These are phyloP conservation scores for Vitis hybrid DNA, from an alignment of 177 flowering plant species.

Conservation along the genomic window DNA sequence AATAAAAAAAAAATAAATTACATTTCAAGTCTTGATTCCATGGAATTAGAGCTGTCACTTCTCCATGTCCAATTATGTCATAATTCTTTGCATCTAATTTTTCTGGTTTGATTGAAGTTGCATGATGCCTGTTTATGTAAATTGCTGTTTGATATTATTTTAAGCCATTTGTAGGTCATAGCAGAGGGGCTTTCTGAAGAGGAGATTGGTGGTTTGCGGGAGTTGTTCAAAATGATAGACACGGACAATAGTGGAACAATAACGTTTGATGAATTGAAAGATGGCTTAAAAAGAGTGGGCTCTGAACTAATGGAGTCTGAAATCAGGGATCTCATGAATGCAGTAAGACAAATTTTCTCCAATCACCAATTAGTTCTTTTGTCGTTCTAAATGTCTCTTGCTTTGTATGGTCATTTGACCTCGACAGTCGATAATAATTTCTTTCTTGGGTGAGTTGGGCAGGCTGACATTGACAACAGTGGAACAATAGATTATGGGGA, in stretches of 20 bases:
- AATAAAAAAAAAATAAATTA: too few relatives aligned
- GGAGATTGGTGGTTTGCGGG: conserved; percentile 6
- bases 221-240: background rate
- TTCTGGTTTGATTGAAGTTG: too few relatives aligned
- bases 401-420: too few relatives aligned
- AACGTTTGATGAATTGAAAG: background rate
- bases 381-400: too few relatives aligned
- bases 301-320: conserved; percentile 5
- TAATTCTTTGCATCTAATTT: too few relatives aligned
- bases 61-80: too few relatives aligned
- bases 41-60: too few relatives aligned
- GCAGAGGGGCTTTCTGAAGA: conserved; percentile 5
- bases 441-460: background rate
- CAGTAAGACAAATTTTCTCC: background rate
- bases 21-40: too few relatives aligned
- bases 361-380: too few relatives aligned
- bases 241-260: conserved; percentile 2
- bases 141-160: too few relatives aligned
- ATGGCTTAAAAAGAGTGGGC: background rate
- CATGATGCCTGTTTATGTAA: too few relatives aligned
- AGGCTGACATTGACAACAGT: conserved; percentile 44
- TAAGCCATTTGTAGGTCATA: background rate
- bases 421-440: background rate
- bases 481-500: conserved; percentile 41
- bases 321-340: conserved; percentile 1